phyloP scores from a whole-genome alignment of 768 basidiomycete genomes.

The Boletus tomentosulus region DNA sequence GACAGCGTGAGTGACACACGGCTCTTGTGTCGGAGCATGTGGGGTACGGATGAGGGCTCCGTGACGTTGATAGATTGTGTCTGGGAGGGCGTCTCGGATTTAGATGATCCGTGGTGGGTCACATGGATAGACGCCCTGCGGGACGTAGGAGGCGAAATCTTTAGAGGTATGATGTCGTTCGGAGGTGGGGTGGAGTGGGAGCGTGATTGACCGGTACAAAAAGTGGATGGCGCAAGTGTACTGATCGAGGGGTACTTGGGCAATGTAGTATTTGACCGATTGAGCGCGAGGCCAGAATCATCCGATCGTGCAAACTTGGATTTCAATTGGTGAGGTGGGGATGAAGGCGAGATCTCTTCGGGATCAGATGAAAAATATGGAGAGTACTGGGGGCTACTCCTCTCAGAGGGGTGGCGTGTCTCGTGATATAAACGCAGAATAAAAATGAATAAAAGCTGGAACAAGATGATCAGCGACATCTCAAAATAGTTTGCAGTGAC shows the following conservation, averaged over 20 bases:
- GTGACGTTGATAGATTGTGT: conserved; percentile 10
- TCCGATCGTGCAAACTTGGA: conserved; percentile 13
- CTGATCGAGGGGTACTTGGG: conserved; percentile 24
- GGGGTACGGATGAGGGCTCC: conserved; percentile 5
- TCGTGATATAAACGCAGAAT: conserved; percentile 13
- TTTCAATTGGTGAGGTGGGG: conserved; percentile 10
- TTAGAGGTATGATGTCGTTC: conserved; percentile 8
- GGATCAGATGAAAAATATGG: conserved; percentile 20
- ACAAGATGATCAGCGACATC: conserved; percentile 5
- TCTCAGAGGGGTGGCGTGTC: conserved; percentile 16
- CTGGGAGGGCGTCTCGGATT: conserved; percentile 8
- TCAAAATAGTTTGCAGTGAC: not conserved
- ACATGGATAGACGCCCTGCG: conserved; percentile 11
- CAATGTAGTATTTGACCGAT: conserved; percentile 21
- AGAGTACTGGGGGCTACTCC: conserved; percentile 8
- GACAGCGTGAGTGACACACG: conserved; percentile 10
- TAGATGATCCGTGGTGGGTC: conserved; percentile 2
- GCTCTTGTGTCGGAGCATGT: conserved; percentile 23
- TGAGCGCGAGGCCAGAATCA: conserved; percentile 18
- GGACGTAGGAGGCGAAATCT: conserved; percentile 17
- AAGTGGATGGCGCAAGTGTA: conserved; percentile 26
- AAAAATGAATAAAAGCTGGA: conserved; percentile 23
- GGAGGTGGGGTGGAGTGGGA: conserved; percentile 14
- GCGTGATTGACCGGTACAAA: conserved; percentile 22
- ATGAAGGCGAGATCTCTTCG: conserved; percentile 15